A percentile compares a stretch with the other conserved stretches of the same genome.
Evolutionary conservation across 2,329 filamentous ascomycete genomes (phyloP).

Genomic region (Ophiosphaerella korrae): DNA sequence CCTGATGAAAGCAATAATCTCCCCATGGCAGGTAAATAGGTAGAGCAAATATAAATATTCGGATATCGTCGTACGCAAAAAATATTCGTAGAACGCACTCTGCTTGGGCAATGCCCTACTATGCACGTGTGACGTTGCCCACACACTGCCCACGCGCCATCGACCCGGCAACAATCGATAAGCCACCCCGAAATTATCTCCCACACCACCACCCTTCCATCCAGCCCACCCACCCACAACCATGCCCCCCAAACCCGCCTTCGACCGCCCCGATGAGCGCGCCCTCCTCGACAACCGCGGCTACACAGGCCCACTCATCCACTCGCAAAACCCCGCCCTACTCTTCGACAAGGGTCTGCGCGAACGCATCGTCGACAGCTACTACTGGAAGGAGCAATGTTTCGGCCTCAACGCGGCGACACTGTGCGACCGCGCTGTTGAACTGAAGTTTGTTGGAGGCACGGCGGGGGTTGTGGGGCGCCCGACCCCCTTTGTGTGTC

Average conservation of each 20-base stretch:
- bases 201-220: conserved; percentile 38
- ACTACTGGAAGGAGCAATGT: conserved; percentile 99
- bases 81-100: conserved; percentile 2
- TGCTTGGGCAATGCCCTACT: too few relatives aligned
- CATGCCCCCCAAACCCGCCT: conserved; percentile 43
- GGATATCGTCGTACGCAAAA: conserved; percentile 2
- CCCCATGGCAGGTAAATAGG: conserved; percentile 27
- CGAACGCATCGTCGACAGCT: conserved; percentile 92
- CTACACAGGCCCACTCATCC: conserved; percentile 74
- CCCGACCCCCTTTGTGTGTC: conserved; percentile 89
- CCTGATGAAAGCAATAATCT: conserved; percentile 68
- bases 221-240: background rate
- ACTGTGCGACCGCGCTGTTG: conserved; percentile 85
- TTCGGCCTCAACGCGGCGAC: conserved; percentile 87
- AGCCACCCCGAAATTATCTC: conserved; percentile 18
- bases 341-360: conserved; percentile 95
- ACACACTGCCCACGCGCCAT: too few relatives aligned
- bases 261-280: conserved; percentile 78
- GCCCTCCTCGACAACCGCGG: conserved; percentile 87
- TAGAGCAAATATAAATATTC: conserved; percentile 4
- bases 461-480: conserved; percentile 84
- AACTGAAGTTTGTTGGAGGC: conserved; percentile 83
- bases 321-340: conserved; percentile 91
- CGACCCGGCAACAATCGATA: conserved; percentile 37
- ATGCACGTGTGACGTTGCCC: conserved; percentile 25